phyloP scores from a whole-genome alignment of 768 basidiomycete species.

The Pleurotus djamor region DNA sequence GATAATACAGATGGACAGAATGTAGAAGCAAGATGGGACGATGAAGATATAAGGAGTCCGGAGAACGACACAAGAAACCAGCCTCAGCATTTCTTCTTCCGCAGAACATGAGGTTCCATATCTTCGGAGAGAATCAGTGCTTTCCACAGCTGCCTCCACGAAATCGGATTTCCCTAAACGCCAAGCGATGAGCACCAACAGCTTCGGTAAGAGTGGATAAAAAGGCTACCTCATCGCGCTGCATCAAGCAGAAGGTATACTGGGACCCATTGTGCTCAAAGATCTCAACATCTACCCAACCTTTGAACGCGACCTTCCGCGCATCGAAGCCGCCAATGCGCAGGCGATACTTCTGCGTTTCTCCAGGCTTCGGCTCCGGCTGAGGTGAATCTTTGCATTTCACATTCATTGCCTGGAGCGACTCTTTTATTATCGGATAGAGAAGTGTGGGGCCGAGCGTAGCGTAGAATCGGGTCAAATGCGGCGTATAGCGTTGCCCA shows the following conservation, averaged over 20 bases:
- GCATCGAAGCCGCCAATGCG: slow-evolving; percentile 71
- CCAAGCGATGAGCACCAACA: slow-evolving; percentile 4
- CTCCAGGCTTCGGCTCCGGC: slow-evolving; percentile 6
- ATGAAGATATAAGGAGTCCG: too few species aligned
- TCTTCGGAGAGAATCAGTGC: slow-evolving; percentile 45
- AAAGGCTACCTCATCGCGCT: slow-evolving; percentile 57
- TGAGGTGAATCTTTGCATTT: slow-evolving; percentile 43
- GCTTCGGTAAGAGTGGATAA: neutral
- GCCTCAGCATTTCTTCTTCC: slow-evolving; percentile 23
- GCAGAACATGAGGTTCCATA: slow-evolving; percentile 58
- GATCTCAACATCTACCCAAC: slow-evolving; percentile 70
- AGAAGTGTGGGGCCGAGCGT: slow-evolving; percentile 51
- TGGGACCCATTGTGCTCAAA: slow-evolving; percentile 46
- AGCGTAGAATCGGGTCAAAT: slow-evolving; percentile 82
- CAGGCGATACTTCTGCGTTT: slow-evolving; percentile 24
- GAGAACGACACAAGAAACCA: too few species aligned
- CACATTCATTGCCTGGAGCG: slow-evolving; percentile 45
- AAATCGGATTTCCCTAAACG: slow-evolving; percentile 69
- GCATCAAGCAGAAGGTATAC: slow-evolving; percentile 71
- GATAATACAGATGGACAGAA: too few species aligned
- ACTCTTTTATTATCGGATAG: slow-evolving; percentile 50
- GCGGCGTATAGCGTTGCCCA: slow-evolving; percentile 69
- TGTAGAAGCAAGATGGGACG: too few species aligned
- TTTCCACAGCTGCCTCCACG: slow-evolving; percentile 79
- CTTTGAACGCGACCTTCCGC: slow-evolving; percentile 65